A percentile compares a stretch with the other conserved stretches of the same genome.
phyloP scores from a whole-genome alignment of 1,284 basidiomycete species.

The Agaricales sp. region DNA sequence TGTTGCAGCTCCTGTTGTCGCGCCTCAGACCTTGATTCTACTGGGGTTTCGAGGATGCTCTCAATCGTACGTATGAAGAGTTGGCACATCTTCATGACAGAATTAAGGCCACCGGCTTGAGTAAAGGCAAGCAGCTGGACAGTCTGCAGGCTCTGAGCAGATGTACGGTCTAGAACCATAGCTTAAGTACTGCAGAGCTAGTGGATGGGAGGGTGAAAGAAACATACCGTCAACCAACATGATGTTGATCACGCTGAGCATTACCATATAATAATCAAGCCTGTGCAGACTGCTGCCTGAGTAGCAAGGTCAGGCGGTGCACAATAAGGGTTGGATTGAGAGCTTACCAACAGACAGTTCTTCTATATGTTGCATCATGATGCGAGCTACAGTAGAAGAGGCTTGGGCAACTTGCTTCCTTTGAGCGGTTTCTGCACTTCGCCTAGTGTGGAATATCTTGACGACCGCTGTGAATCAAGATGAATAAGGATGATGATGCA shows the following conservation, averaged over 20 bases:
- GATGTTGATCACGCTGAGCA: conserved; percentile 63
- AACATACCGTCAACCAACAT: conserved; percentile 77
- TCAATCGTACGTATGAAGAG: conserved; percentile 51
- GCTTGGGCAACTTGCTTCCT: conserved; percentile 70
- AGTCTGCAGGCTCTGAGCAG: conserved; percentile 72
- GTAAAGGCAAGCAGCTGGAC: conserved; percentile 73
- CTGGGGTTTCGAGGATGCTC: conserved; percentile 31
- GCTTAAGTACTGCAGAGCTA: conserved; percentile 4
- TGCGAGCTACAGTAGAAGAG: conserved; percentile 58
- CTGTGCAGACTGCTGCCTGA: conserved; percentile 42
- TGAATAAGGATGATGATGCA: conserved; percentile 7
- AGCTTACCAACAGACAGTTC: conserved; percentile 44
- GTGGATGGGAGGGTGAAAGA: conserved; percentile 3
- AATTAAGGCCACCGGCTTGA: conserved; percentile 62
- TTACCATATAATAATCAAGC: conserved; percentile 67
- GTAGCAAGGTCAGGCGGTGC: conserved; percentile 6
- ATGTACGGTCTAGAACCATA: conserved; percentile 51
- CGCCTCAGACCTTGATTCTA: conserved; percentile 45
- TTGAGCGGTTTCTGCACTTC: conserved; percentile 68
- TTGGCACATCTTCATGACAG: conserved; percentile 52
- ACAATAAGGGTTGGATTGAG: background rate
- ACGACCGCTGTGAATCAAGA: conserved; percentile 56
- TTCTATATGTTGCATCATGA: conserved; percentile 67
- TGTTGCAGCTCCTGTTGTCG: conserved; percentile 59
- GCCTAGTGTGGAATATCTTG: conserved; percentile 79